Base-by-base conservation (phyloP, 176 grass and related monocot species). In the Phoenix roebelenii region DNA sequence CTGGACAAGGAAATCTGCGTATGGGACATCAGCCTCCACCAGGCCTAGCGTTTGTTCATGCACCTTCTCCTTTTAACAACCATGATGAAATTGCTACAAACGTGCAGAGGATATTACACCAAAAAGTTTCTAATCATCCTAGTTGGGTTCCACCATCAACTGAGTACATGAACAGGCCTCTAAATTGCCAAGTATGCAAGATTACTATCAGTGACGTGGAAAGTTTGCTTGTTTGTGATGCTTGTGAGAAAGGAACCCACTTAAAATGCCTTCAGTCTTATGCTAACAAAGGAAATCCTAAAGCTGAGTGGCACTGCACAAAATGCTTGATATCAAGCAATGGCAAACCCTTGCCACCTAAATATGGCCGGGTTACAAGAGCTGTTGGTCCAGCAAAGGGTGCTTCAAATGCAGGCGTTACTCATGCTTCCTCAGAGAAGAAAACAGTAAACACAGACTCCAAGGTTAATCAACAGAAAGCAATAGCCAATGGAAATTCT, bases 321-420 rank as follows among this genome's bases (percentile, higher is more conserved):
- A 80, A 77, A 52, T 98, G 94, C 49, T 69, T 93, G 44, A 61
- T 66, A 52, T 69, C 81, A 60, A 98, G 76, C 69, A 84, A 93
- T 70, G 94, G 94, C 5, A 98, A 89, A 72, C 63, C 94, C 54
- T 69, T 98, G 76, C 79, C 94, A 58, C 88, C 94, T n/a, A 98
- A 98, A 78, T 98, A 98, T 79, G 94, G 94, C 60, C 85, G 82
- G 79, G 94, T 98, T 59, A 93, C 94, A 18, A 87, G 88, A 75
- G 91, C 84, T 59, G 54, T 73, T 66, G 79, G 76, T 30, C 52
- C 75, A 57, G 54, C 76, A 18, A 88, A 98, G 70, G 50, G 61
- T 73, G 62, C 70, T 65, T 59, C 76, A 73, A 63, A 70, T 85
- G 67, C 50, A 53, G 59, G 56, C 52, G 72, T 51, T 32, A 51